phyloP scores from a whole-genome alignment of 129 eudicot species.

The Pittosporum tobira region DNA sequence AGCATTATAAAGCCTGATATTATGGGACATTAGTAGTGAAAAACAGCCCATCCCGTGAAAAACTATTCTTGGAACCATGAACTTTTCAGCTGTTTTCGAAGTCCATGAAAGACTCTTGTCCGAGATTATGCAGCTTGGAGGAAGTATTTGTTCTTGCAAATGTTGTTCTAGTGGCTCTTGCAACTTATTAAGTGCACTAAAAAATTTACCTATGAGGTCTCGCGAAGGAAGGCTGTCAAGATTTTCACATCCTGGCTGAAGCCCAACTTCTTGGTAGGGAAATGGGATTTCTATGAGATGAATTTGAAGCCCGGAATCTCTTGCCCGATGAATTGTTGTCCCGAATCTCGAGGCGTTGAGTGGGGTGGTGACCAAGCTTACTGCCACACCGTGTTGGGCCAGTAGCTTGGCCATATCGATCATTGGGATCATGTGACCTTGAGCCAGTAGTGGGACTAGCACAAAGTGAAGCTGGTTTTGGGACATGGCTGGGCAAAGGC shows the following conservation, averaged over 20 bases:
- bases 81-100: constrained; percentile 12
- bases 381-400: constrained; percentile 15
- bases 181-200: constrained; percentile 11
- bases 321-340: background rate
- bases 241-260: constrained; percentile 16
- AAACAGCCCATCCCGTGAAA: constrained; percentile 21
- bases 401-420: constrained; percentile 22
- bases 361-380: constrained; percentile 20
- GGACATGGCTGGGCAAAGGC: background rate
- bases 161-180: constrained; percentile 18
- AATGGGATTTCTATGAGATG: constrained; percentile 15
- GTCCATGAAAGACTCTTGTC: constrained; percentile 22
- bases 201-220: constrained; percentile 14
- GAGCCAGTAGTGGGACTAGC: constrained; percentile 22
- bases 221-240: constrained; percentile 17
- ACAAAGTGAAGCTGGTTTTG: constrained; percentile 19
- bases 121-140: constrained; percentile 19
- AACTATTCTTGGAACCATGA: constrained; percentile 12
- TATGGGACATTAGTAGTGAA: constrained; percentile 14
- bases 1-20: constrained; percentile 11
- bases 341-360: constrained; percentile 14
- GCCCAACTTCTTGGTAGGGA: constrained; percentile 16
- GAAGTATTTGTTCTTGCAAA: constrained; percentile 5
- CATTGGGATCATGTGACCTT: constrained; percentile 31
- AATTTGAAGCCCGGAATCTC: constrained; percentile 7